These are phyloP conservation scores for Gamarada debralockiae DNA, from an alignment of 495 filamentous ascomycete species.

Conservation along the genomic window DNA sequence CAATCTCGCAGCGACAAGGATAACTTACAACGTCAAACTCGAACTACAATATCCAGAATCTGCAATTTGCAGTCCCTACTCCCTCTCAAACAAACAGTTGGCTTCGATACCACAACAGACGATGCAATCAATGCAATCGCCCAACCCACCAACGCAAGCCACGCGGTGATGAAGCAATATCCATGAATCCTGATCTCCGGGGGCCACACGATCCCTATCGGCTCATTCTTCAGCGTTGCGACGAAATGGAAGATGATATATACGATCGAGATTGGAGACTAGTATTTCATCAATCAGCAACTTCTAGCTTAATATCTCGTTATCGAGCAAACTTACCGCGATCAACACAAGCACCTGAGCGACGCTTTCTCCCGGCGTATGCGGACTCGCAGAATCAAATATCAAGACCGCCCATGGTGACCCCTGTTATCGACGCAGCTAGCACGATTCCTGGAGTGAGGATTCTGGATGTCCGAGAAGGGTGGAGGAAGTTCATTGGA, in stretches of 20 bases:
- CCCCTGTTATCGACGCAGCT: background rate
- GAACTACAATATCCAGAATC: conserved; percentile 12
- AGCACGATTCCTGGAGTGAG: conserved; percentile 7
- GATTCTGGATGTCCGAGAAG: conserved; percentile 8
- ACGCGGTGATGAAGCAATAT: conserved; percentile 11
- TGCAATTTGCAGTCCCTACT: conserved; percentile 8
- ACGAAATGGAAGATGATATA: conserved; percentile 14
- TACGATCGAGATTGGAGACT: conserved; percentile 15
- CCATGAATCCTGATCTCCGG: conserved; percentile 13
- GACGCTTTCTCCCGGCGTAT: background rate
- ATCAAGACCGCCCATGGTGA: conserved; percentile 3
- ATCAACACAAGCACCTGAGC: conserved; percentile 7
- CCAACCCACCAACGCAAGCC: conserved; percentile 15
- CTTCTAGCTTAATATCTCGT: no score
- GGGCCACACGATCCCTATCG: conserved; percentile 8
- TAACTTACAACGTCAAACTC: conserved; percentile 12
- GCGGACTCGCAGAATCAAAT: background rate
- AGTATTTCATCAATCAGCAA: no score
- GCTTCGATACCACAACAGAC: conserved; percentile 5
- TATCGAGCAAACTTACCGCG: conserved; percentile 9
- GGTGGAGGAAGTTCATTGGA: conserved; percentile 3
- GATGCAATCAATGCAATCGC: conserved; percentile 9
- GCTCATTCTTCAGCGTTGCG: conserved; percentile 9
- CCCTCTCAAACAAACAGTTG: conserved; percentile 2
- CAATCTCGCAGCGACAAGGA: background rate